Evolutionary conservation across 2,329 filamentous ascomycete genomes (phyloP).

Genomic region (Colletotrichum salicis): DNA sequence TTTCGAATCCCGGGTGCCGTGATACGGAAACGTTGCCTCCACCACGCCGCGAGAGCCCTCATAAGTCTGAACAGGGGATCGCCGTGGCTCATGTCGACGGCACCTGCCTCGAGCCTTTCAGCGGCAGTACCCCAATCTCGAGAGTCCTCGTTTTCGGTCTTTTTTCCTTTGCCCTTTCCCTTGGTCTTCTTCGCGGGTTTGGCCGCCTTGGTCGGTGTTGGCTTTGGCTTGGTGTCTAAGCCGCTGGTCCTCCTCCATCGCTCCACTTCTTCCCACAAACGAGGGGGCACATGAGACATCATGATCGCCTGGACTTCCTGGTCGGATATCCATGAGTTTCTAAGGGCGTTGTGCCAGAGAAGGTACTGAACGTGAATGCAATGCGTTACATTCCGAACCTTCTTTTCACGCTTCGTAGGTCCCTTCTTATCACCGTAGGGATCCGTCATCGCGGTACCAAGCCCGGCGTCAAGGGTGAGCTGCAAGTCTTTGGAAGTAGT

Average conservation of each 20-base stretch:
- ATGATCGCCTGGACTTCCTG: conserved; percentile 78
- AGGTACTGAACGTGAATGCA: conserved; percentile 89
- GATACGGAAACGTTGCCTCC: conserved; percentile 85
- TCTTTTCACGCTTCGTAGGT: conserved; percentile 83
- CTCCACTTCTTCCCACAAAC: conserved; percentile 77
- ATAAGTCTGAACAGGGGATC: conserved; percentile 84
- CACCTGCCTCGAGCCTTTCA: conserved; percentile 74
- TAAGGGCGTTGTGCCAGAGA: conserved; percentile 88
- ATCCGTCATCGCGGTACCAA: conserved; percentile 69
- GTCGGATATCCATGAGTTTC: conserved; percentile 88
- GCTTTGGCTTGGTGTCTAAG: conserved; percentile 56
- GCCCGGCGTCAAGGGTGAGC: conserved; percentile 72
- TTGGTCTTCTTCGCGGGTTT: conserved; percentile 46
- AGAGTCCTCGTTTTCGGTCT: conserved; percentile 41
- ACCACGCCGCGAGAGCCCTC: conserved; percentile 82
- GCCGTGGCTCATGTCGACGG: conserved; percentile 81
- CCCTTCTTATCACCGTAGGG: conserved; percentile 79
- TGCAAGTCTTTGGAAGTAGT: conserved; percentile 75
- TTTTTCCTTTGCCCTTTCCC: conserved; percentile 52
- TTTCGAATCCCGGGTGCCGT: conserved; percentile 87
- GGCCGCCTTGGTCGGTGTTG: conserved; percentile 42
- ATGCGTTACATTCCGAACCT: conserved; percentile 82
- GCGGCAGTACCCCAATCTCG: conserved; percentile 80
- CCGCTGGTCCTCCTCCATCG: conserved; percentile 78
- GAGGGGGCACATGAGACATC: conserved; percentile 76